A percentile compares a stretch with the other conserved stretches of the same genome.
phyloP scores from a whole-genome alignment of 345 rosid species.

The Camelina hispida region DNA sequence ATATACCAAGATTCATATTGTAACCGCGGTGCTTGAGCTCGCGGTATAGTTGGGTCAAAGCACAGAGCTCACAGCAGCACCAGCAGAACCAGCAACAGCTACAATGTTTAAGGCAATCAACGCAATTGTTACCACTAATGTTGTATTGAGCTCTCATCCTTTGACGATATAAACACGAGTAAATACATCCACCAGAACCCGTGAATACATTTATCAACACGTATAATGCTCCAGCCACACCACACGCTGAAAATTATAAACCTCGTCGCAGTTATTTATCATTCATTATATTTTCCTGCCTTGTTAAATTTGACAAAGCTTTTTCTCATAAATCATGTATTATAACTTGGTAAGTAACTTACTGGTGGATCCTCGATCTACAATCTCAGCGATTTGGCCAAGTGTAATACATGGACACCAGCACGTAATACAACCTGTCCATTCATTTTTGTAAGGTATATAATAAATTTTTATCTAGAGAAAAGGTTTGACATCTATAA shows the following conservation, averaged over 20 bases:
- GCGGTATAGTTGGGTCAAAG: conserved; percentile 56
- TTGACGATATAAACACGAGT: conserved; percentile 49
- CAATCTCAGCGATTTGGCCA: conserved; percentile 64
- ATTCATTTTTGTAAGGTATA: conserved; percentile 20
- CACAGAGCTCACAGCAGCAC: conserved; percentile 48
- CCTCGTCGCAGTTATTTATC: not conserved
- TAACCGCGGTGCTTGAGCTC: conserved; percentile 57
- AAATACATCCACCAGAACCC: conserved; percentile 39
- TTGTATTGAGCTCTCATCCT: conserved; percentile 56
- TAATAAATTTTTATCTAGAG: not conserved
- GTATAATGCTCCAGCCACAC: conserved; percentile 54
- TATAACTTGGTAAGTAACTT: conserved; percentile 10
- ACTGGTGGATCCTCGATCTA: conserved; percentile 59
- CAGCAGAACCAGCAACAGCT: no score
- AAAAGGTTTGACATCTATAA: no score
- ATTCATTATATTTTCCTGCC: not conserved
- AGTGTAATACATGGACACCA: conserved; percentile 69
- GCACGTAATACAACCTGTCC: conserved; percentile 52
- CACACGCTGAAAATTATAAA: conserved; percentile 42
- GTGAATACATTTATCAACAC: conserved; percentile 25
- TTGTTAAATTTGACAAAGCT: not conserved
- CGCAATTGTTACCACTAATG: conserved; percentile 45
- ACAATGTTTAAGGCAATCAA: conserved; percentile 50
- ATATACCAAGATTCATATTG: conserved; percentile 51
- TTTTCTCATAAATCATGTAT: not conserved